Percentiles rank a stretch among this genome's conserved stretches.
phyloP scores from a whole-genome alignment of 2,329 filamentous ascomycete genomes.

The Sclerotinia minor region DNA sequence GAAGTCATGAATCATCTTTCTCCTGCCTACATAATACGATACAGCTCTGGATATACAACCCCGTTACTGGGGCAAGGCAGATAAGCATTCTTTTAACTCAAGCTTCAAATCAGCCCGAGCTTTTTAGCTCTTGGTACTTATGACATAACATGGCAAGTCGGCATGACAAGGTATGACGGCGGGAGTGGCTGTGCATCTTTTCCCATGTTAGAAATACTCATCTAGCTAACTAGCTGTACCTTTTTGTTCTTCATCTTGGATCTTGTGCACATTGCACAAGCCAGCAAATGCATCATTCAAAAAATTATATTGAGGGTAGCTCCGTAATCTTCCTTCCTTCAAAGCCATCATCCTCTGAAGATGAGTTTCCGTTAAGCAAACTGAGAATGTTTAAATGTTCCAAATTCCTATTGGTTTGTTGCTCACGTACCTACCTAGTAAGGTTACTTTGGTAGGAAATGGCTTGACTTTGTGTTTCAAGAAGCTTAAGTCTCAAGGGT shows the following conservation, averaged over 20 bases:
- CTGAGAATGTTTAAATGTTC: not conserved
- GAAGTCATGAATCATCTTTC: not conserved
- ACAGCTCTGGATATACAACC: not conserved
- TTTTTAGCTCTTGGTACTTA: not conserved
- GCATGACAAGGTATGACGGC: not conserved
- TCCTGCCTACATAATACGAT: not conserved
- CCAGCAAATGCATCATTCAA: constrained; percentile 6
- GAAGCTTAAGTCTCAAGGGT: not conserved
- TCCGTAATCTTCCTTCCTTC: constrained; percentile 14
- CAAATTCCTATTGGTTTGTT: not conserved
- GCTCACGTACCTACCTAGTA: not conserved
- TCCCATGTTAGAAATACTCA: constrained; percentile 7
- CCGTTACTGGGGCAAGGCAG: constrained; percentile 22
- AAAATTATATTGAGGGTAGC: not conserved
- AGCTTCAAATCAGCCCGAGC: constrained; percentile 16
- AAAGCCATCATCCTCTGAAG: constrained; percentile 2
- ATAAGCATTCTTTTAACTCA: constrained; percentile 11
- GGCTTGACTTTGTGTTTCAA: constrained; percentile 20
- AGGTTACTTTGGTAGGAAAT: constrained; percentile 1
- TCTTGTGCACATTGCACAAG: constrained; percentile 9
- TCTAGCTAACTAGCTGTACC: not conserved
- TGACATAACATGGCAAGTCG: not conserved
- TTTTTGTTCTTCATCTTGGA: not conserved
- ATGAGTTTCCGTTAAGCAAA: not conserved
- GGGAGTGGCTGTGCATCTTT: constrained; percentile 18